phyloP scores from a whole-genome alignment of 164 flowering plant species.

The Vitis labrusca region DNA sequence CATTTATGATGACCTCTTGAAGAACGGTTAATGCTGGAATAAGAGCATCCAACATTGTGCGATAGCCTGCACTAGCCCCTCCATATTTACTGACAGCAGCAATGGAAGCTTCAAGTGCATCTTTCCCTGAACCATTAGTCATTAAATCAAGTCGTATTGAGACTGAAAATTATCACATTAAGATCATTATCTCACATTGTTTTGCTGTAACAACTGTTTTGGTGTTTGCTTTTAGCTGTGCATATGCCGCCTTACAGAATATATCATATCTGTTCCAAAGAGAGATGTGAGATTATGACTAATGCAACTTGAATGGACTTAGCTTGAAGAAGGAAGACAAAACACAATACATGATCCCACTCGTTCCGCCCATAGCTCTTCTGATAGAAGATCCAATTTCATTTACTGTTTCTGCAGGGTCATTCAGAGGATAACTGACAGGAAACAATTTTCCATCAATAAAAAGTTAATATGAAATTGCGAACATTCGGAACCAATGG shows the following conservation, averaged over 20 bases:
- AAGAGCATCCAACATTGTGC: conserved; percentile 90
- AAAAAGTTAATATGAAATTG: not conserved
- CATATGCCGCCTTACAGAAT: conserved; percentile 84
- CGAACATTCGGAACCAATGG: not conserved
- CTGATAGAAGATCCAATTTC: conserved; percentile 80
- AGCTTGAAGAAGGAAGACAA: not conserved
- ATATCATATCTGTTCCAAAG: conserved; percentile 61
- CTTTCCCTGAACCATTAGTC: conserved; percentile 66
- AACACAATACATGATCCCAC: conserved; percentile 77
- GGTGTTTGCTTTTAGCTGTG: conserved; percentile 49
- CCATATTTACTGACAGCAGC: conserved; percentile 91
- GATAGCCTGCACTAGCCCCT: conserved; percentile 84
- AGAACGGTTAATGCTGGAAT: conserved; percentile 83
- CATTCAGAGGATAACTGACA: conserved; percentile 90
- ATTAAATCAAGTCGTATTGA: conserved; percentile 5
- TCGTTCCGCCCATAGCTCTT: conserved; percentile 97
- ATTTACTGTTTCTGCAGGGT: conserved; percentile 83
- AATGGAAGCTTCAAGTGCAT: conserved; percentile 81
- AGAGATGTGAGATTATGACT: conserved; percentile 1
- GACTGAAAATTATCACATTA: conserved; percentile 5
- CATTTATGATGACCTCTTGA: conserved; percentile 47
- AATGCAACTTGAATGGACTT: not conserved
- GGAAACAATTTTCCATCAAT: conserved; percentile 1
- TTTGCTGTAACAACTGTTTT: conserved; percentile 40
- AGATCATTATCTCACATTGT: conserved; percentile 62